phyloP scores from a whole-genome alignment of 768 basidiomycete genomes.

The Russula brevipes region DNA sequence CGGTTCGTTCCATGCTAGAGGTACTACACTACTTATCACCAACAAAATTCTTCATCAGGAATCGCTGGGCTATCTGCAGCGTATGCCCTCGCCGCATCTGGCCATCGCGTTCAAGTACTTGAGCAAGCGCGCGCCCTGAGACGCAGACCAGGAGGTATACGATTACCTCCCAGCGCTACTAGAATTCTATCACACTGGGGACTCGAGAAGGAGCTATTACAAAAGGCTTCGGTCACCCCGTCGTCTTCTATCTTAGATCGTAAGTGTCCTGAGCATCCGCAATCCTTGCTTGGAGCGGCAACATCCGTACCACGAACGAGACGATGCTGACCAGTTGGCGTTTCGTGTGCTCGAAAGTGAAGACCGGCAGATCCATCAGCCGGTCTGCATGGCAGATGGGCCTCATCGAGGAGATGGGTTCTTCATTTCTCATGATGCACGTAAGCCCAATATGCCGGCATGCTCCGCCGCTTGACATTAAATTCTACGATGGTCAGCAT shows the following conservation, averaged over 20 bases:
- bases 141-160: slow-evolving; percentile 15
- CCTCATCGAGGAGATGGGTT: slow-evolving; percentile 22
- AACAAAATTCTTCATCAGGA: slow-evolving; percentile 9
- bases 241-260: slow-evolving; percentile 18
- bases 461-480: slow-evolving; percentile 1
- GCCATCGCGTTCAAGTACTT: slow-evolving; percentile 23
- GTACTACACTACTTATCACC: not conserved
- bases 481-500: slow-evolving; percentile 17
- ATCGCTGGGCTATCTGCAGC: slow-evolving; percentile 24
- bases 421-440: slow-evolving; percentile 21
- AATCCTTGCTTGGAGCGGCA: too few species aligned
- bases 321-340: not conserved
- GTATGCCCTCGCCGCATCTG: slow-evolving; percentile 21
- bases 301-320: not conserved
- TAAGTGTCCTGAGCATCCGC: slow-evolving; percentile 10
- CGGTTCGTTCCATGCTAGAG: slow-evolving; percentile 12
- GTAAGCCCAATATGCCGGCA: slow-evolving; percentile 11
- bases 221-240: not conserved
- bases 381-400: slow-evolving; percentile 17
- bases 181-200: slow-evolving; percentile 24
- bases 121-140: slow-evolving; percentile 7
- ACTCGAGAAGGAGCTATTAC: slow-evolving; percentile 20
- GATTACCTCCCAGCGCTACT: slow-evolving; percentile 22
- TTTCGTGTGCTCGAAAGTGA: slow-evolving; percentile 18
- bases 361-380: slow-evolving; percentile 17